Percentiles rank a stretch among this genome's conserved stretches.
Evolutionary conservation across 2,329 filamentous ascomycete genomes (phyloP).

Genomic region (Periglandula ipomoeae): DNA sequence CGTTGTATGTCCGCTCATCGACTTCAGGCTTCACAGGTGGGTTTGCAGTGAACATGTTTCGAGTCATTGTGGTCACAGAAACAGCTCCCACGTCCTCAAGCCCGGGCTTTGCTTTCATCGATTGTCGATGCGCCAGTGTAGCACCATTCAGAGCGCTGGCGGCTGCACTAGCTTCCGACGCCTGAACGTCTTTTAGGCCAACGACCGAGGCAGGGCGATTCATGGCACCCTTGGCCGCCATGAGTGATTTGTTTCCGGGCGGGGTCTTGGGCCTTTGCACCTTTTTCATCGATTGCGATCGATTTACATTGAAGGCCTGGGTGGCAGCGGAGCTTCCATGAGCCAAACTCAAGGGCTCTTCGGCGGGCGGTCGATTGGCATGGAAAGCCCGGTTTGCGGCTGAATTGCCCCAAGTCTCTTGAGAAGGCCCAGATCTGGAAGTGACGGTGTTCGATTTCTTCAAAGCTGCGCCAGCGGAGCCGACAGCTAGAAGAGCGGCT

Average conservation of each 20-base stretch:
- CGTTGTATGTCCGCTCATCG: slow-evolving; percentile 63
- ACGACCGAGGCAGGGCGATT: slow-evolving; percentile 11
- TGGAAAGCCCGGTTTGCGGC: slow-evolving; percentile 62
- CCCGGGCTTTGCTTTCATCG: slow-evolving; percentile 33
- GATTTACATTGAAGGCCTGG: slow-evolving; percentile 28
- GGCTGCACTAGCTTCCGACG: slow-evolving; percentile 32
- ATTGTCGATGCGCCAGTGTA: slow-evolving; percentile 52
- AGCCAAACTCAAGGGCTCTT: slow-evolving; percentile 12
- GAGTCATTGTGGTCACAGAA: slow-evolving; percentile 57
- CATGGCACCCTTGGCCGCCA: slow-evolving; percentile 72
- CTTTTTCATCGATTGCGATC: slow-evolving; percentile 19
- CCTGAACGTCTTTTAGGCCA: slow-evolving; percentile 7
- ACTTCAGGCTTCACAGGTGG: slow-evolving; percentile 64
- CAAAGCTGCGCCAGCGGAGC: slow-evolving; percentile 25
- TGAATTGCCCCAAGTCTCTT: slow-evolving; percentile 49
- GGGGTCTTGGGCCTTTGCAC: slow-evolving; percentile 13
- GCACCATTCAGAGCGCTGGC: slow-evolving; percentile 68
- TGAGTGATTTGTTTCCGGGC: slow-evolving; percentile 55
- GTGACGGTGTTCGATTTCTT: slow-evolving; percentile 13
- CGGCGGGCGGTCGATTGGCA: slow-evolving; percentile 14
- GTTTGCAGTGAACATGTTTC: slow-evolving; percentile 68
- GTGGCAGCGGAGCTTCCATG: slow-evolving; percentile 22
- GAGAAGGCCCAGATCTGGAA: slow-evolving; percentile 12
- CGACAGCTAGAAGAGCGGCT: slow-evolving; percentile 59
- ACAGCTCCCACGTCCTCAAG: slow-evolving; percentile 56